Evolutionary conservation across 1,284 basidiomycete species (phyloP), one percentile per base, ranked within the genome.

Genomic region (Malassezia dermatis): DNA sequence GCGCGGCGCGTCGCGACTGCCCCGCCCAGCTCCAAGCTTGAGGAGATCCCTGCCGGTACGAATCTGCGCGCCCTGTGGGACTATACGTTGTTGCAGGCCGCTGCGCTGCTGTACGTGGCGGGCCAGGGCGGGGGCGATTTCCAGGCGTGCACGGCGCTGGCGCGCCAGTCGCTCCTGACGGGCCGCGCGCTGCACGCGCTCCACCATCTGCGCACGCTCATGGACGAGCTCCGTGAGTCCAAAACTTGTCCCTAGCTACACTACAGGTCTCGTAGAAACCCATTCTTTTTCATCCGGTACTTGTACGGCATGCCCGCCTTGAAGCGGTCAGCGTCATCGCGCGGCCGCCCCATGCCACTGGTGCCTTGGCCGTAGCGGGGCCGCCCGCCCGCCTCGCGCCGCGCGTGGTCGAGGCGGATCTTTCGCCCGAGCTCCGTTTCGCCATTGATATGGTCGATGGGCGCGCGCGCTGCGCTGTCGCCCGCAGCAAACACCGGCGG

Each of bases 21-120:
- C n/a, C 11, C 5, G 5, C 23, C 40, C 6, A 48, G 54, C 21
- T 15, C 48, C 31, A 19, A 40, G n/a, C 39, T 63, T 11, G 55
- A 62, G 8, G 64, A 64, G 6, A 65, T 73, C 28, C 71, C 71
- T 0, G 46, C 47, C 12, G 54, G 53, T 11, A 61, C 63, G 3
- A 47, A 69, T 7, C 46, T 74, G 2, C 45, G 56, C 8, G 69
- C 71, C 3, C 21, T 74, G 37, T 59, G 50, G 31, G 66, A 69
- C 50, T 74, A 72, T 52, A 72, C 69, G 13, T 49, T 74, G 0
- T 46, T 74, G 8, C 70, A 74, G 42, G 51, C 69, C 13, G 60
- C 70, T 5, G 71, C 71, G 6, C 52, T 71, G 21, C 60, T 74
- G 15, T 69, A 67, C 49, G 65, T 74, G 13, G 70, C 64, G 8